Evolutionary conservation across 148 eudicot genomes (phyloP).

Genomic region (Fagopyrum homotropicum): DNA sequence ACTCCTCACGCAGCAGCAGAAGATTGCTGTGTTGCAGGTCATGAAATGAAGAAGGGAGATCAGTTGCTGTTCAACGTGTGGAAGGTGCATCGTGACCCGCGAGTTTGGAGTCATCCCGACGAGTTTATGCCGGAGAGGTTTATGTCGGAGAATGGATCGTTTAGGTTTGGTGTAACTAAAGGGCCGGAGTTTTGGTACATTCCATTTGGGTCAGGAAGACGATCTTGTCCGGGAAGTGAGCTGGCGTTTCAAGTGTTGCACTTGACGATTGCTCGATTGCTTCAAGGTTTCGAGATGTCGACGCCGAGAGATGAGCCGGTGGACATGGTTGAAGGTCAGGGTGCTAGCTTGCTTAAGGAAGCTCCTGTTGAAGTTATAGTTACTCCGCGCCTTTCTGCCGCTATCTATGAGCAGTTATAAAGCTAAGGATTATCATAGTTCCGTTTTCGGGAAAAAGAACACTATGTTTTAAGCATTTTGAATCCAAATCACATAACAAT

Average conservation of each 20-base stretch:
- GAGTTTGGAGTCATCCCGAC: conserved; percentile 26
- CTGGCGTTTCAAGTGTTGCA: conserved; percentile 24
- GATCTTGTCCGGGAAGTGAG: conserved; percentile 31
- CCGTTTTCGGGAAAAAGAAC: too few species aligned
- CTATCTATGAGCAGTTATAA: background rate
- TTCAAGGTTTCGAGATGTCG: conserved; percentile 25
- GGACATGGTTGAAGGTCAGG: conserved; percentile 25
- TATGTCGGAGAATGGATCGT: background rate
- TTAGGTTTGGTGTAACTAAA: conserved; percentile 2
- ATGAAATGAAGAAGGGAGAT: conserved; percentile 20
- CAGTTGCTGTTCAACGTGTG: conserved; percentile 20
- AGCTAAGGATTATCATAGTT: background rate
- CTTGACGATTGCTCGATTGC: conserved; percentile 25
- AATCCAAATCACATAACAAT: too few species aligned
- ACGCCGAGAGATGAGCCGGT: conserved; percentile 13
- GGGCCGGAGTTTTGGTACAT: conserved; percentile 29
- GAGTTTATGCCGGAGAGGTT: conserved; percentile 35
- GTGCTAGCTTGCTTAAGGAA: conserved; percentile 19
- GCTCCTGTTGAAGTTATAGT: conserved; percentile 22
- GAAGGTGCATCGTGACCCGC: conserved; percentile 30
- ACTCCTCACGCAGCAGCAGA: conserved; percentile 19
- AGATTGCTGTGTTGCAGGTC: conserved; percentile 20
- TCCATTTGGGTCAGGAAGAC: conserved; percentile 33
- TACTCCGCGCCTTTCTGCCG: conserved; percentile 18
- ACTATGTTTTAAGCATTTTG: too few species aligned